phyloP scores from a whole-genome alignment of 148 eudicot genomes.

The Rhododendron molle region DNA sequence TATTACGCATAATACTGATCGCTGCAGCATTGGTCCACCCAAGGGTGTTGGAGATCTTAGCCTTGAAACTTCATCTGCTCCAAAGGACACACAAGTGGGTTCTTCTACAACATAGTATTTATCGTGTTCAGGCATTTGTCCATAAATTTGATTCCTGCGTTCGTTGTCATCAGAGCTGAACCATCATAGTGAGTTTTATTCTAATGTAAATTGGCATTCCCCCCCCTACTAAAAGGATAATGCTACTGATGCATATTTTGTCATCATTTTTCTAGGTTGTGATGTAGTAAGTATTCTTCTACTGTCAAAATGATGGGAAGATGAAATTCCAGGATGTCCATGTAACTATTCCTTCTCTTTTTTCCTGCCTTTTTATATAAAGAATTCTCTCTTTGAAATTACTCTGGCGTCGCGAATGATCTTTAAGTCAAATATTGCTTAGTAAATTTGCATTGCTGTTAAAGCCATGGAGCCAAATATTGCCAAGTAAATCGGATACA shows the following conservation, averaged over 20 bases:
- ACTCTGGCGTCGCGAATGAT: neutral
- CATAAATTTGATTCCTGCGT: neutral
- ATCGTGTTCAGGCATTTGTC: constrained; percentile 9
- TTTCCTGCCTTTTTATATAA: neutral
- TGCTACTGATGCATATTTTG: neutral
- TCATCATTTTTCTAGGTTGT: neutral
- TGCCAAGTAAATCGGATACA: neutral
- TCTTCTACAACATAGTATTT: constrained; percentile 20
- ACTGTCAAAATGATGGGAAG: neutral
- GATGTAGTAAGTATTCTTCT: neutral
- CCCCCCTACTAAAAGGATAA: neutral
- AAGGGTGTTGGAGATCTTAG: constrained; percentile 50
- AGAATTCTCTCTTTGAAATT: neutral
- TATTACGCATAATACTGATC: constrained; percentile 55
- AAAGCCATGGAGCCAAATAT: neutral
- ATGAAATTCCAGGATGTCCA: constrained; percentile 4
- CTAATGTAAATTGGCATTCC: neutral
- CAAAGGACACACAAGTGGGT: constrained; percentile 27
- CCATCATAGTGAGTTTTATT: constrained; percentile 4
- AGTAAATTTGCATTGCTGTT: neutral
- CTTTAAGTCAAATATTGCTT: neutral
- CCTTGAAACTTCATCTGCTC: constrained; percentile 31
- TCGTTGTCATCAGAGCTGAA: neutral
- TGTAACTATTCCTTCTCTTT: neutral
- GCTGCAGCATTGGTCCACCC: constrained; percentile 49